These are phyloP conservation scores for Phytopythium vexans DNA, from an alignment of 352 stramenopile species.

Conservation along the genomic window DNA sequence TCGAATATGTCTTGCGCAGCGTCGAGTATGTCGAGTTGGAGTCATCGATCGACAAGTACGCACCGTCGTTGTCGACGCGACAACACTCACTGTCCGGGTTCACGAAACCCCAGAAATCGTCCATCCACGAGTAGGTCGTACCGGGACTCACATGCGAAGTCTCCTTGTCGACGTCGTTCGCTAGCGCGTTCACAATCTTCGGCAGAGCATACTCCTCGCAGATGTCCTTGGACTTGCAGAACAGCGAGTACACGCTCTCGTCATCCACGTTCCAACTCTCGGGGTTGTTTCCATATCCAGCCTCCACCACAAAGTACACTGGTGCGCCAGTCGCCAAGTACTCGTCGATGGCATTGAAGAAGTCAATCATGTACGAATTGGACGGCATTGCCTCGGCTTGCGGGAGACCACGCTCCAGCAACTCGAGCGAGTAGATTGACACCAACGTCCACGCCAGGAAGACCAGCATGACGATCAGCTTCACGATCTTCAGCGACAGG, in stretches of 20 bases:
- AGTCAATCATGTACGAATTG: constrained; percentile 64
- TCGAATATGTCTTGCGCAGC: constrained; percentile 23
- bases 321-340: constrained; percentile 54
- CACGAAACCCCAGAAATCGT: constrained; percentile 66
- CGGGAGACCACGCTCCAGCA: constrained; percentile 48
- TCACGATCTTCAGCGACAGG: constrained; percentile 43
- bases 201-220: constrained; percentile 49
- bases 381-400: constrained; percentile 64
- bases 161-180: constrained; percentile 36
- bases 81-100: constrained; percentile 61
- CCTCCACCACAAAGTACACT: constrained; percentile 66
- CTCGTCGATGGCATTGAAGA: constrained; percentile 54
- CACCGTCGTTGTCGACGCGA: constrained; percentile 34
- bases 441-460: constrained; percentile 45
- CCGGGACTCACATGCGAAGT: constrained; percentile 53
- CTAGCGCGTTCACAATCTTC: constrained; percentile 54
- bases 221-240: constrained; percentile 65
- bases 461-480: constrained; percentile 39
- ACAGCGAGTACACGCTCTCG: constrained; percentile 31
- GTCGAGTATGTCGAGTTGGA: constrained; percentile 46
- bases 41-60: constrained; percentile 44
- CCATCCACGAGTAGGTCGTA: constrained; percentile 67
- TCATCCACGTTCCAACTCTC: constrained; percentile 44
- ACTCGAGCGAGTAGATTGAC: constrained; percentile 54
- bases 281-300: constrained; percentile 47